Conservation (phyloP, 345 rosid species). For the Populus euphratica region DNA sequence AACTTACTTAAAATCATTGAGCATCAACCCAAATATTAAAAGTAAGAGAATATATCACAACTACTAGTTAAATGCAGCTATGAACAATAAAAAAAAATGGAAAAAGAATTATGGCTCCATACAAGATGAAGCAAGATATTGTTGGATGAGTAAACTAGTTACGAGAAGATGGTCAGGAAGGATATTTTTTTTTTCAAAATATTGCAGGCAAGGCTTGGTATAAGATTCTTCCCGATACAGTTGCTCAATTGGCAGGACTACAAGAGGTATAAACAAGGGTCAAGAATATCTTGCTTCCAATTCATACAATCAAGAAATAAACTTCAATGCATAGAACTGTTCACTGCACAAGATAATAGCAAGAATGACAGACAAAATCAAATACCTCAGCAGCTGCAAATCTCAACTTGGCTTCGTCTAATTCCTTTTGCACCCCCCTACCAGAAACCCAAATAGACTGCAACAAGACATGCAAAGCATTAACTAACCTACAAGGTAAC, state of each 20-base stretch:
- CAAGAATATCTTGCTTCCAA: background rate
- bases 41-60: background rate
- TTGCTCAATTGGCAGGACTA: background rate
- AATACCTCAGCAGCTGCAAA: slow-evolving; percentile 97
- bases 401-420: slow-evolving; percentile 88
- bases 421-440: slow-evolving; percentile 72
- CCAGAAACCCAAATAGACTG: slow-evolving; percentile 91
- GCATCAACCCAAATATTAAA: slow-evolving; percentile 1
- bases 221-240: background rate
- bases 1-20: background rate
- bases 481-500: background rate
- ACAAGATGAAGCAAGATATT: background rate
- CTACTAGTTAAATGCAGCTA: background rate
- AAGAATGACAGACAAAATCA: background rate
- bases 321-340: too few relatives aligned
- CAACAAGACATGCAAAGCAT: slow-evolving; percentile 18
- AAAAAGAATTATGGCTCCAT: background rate
- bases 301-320: background rate
- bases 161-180: background rate
- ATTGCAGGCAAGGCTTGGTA: background rate
- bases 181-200: background rate
- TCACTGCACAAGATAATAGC: background rate
- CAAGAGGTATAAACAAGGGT: background rate
- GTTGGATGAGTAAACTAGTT: background rate
- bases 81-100: background rate